phyloP scores from a whole-genome alignment of 495 filamentous ascomycete genomes.

The Neurospora sp. region DNA sequence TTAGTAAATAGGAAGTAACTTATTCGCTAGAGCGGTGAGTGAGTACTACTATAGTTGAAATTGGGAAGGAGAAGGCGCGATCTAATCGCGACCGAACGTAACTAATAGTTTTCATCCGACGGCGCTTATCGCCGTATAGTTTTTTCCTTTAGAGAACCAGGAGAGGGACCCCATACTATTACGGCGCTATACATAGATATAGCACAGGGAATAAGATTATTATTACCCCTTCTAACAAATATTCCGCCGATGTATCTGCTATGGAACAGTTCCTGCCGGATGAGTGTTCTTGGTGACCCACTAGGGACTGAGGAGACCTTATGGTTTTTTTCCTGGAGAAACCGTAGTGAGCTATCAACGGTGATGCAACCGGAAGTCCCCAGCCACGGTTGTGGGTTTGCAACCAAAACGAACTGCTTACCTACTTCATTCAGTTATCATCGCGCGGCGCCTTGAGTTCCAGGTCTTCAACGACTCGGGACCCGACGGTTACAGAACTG shows the following conservation, averaged over 20 bases:
- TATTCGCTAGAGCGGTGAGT: too few species aligned
- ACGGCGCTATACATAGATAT: too few species aligned
- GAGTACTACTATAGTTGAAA: too few species aligned
- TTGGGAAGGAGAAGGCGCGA: too few species aligned
- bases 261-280: background rate
- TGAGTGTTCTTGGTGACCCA: background rate
- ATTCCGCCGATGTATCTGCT: background rate
- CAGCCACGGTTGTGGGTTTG: background rate
- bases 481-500: background rate
- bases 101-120: too few species aligned
- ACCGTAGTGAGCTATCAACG: background rate
- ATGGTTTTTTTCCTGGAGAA: background rate
- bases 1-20: too few species aligned
- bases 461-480: background rate
- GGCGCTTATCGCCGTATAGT: too few species aligned
- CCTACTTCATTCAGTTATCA: too few species aligned
- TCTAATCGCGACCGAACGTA: too few species aligned
- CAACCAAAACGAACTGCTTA: background rate
- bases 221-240: background rate
- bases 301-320: background rate
- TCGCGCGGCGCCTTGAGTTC: background rate
- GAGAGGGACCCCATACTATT: too few species aligned
- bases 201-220: too few species aligned
- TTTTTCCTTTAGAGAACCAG: too few species aligned
- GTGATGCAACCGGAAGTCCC: background rate